Evolutionary conservation across 169 alveolate species (phyloP).

Genomic region (Plasmodium vinckei): DNA sequence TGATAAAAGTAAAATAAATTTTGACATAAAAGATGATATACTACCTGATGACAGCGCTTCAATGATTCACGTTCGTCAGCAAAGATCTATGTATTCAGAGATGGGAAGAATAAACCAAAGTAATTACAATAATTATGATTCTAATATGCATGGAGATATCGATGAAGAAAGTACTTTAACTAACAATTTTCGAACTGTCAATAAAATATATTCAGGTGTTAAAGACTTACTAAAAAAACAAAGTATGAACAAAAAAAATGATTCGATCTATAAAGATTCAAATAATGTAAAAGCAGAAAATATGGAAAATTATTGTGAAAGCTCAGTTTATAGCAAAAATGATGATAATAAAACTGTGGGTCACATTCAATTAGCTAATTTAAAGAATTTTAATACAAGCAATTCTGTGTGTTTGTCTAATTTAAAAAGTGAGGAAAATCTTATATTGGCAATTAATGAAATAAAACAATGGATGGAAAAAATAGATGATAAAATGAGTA

Average conservation of each 20-base stretch:
- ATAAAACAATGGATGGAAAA: slow-evolving; percentile 73
- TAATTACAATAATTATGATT: not conserved
- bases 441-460: slow-evolving; percentile 49
- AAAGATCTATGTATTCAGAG: slow-evolving; percentile 23
- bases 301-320: not conserved
- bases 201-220: slow-evolving; percentile 36
- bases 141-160: too few species aligned
- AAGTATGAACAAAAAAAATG: not conserved
- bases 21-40: slow-evolving; percentile 55
- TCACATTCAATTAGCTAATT: slow-evolving; percentile 24
- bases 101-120: not conserved
- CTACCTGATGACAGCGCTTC: slow-evolving; percentile 74
- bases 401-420: slow-evolving; percentile 54
- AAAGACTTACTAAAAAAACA: slow-evolving; percentile 23
- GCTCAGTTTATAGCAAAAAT: not conserved
- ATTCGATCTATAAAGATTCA: not conserved
- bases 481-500: slow-evolving; percentile 64
- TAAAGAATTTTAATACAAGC: slow-evolving; percentile 23
- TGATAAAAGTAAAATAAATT: slow-evolving; percentile 3
- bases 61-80: slow-evolving; percentile 39
- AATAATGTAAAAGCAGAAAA: not conserved
- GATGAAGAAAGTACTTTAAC: slow-evolving; percentile 23
- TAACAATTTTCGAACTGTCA: slow-evolving; percentile 19
- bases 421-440: slow-evolving; percentile 28
- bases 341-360: slow-evolving; percentile 28